Evolutionary conservation across 192 early-diverging fungal genomes (phyloP).

Genomic region (Cetraspora pellucida): DNA sequence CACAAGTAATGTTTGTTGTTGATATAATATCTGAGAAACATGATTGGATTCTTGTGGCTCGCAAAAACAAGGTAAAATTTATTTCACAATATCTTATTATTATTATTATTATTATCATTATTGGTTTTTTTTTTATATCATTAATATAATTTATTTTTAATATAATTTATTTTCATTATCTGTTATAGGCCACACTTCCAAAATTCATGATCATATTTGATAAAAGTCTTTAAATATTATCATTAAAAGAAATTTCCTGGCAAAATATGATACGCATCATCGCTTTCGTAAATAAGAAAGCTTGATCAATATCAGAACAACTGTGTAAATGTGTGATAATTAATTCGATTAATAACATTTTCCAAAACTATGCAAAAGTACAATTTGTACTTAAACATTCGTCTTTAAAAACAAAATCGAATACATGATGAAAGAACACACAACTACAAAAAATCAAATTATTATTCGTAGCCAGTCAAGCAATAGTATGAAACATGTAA

Average conservation of each 20-base stretch:
- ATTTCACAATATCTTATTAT: neutral
- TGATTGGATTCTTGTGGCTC: slow-evolving; percentile 11
- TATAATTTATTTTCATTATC: neutral
- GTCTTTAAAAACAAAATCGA: no score
- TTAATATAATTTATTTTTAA: neutral
- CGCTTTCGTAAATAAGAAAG: no score
- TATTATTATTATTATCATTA: neutral
- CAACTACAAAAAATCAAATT: no score
- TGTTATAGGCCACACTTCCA: slow-evolving; percentile 20
- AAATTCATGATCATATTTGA: slow-evolving; percentile 25
- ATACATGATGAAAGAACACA: no score
- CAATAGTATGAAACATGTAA: no score
- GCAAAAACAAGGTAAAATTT: slow-evolving; percentile 15
- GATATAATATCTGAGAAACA: neutral
- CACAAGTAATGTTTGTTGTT: slow-evolving; percentile 9
- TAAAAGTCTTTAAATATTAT: neutral
- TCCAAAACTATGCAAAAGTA: no score
- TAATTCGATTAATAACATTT: no score
- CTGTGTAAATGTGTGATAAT: no score
- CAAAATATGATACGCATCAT: no score
- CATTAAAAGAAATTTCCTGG: neutral
- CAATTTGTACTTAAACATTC: no score
- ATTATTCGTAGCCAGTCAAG: no score
- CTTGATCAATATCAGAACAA: no score
- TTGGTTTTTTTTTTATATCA: neutral